Evolutionary conservation across 148 eudicot genomes (phyloP).

Genomic region (Pharnaceum exiguum): DNA sequence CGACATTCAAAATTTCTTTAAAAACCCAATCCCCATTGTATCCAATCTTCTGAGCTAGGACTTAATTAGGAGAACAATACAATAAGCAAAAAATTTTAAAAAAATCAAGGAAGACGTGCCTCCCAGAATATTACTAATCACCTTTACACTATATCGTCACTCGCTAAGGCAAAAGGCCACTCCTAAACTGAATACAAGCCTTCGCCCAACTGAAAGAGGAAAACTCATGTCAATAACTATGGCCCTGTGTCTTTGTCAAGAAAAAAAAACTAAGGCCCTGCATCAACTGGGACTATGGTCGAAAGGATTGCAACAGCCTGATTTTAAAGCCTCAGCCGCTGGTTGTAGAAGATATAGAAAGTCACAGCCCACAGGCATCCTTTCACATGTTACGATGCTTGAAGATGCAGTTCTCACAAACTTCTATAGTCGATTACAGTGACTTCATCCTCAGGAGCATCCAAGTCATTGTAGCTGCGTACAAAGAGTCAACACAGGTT

Average conservation of each 20-base stretch:
- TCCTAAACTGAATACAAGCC: constrained; percentile 7
- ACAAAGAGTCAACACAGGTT: background rate
- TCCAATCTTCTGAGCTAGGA: background rate
- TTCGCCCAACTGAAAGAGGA: background rate
- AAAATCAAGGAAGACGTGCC: background rate
- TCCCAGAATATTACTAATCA: constrained; percentile 1
- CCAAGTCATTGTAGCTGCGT: constrained; percentile 89
- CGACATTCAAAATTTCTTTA: too few species aligned
- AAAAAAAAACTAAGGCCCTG: too few species aligned
- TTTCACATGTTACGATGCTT: background rate
- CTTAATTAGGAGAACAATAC: background rate
- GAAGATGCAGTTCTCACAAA: constrained; percentile 30
- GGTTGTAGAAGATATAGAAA: background rate
- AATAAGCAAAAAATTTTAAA: background rate
- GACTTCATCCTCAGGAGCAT: constrained; percentile 97
- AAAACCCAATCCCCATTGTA: background rate
- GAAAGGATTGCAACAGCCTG: constrained; percentile 4
- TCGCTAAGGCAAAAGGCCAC: background rate
- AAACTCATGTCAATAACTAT: background rate
- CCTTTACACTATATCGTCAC: constrained; percentile 13
- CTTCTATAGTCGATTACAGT: constrained; percentile 98
- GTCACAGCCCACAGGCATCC: background rate
- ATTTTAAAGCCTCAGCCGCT: constrained; percentile 13
- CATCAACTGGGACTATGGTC: background rate
- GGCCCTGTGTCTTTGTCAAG: too few species aligned